Evolutionary conservation across 768 basidiomycete species (phyloP).

Genomic region (Pleurotus djamor): DNA sequence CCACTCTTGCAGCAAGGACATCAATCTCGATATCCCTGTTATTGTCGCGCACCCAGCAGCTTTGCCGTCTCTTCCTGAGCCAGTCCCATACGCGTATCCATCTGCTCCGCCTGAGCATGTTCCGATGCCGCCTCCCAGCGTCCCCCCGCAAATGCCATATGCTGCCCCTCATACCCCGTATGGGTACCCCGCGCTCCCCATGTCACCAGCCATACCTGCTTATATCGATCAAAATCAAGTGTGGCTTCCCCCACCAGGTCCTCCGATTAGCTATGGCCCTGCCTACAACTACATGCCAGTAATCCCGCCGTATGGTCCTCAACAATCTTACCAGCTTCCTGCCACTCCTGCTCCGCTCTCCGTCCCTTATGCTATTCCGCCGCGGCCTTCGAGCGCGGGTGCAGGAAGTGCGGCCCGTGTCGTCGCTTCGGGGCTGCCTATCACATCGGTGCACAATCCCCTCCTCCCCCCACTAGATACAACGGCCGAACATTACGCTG

Average conservation of each 20-base stretch:
- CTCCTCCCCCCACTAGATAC: slow-evolving; percentile 24
- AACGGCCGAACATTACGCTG: slow-evolving; percentile 18
- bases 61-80: slow-evolving; percentile 37
- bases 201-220: slow-evolving; percentile 34
- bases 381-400: slow-evolving; percentile 54
- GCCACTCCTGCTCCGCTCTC: slow-evolving; percentile 14
- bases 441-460: slow-evolving; percentile 21
- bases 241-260: slow-evolving; percentile 43
- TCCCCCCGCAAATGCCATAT: slow-evolving; percentile 19
- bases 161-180: slow-evolving; percentile 24
- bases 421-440: slow-evolving; percentile 33
- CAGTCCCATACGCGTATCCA: slow-evolving; percentile 12
- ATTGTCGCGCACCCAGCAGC: slow-evolving; percentile 64
- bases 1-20: slow-evolving; percentile 58
- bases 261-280: slow-evolving; percentile 17
- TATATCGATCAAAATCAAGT: slow-evolving; percentile 47
- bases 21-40: slow-evolving; percentile 62
- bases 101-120: slow-evolving; percentile 17
- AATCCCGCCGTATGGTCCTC: slow-evolving; percentile 10
- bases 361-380: slow-evolving; percentile 18
- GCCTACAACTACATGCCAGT: slow-evolving; percentile 31
- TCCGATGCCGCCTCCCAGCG: slow-evolving; percentile 17
- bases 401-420: slow-evolving; percentile 23
- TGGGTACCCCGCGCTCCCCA: slow-evolving; percentile 29
- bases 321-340: slow-evolving; percentile 13